phyloP scores from a whole-genome alignment of 768 basidiomycete genomes.

The Rubroboletus pulcherrimus region DNA sequence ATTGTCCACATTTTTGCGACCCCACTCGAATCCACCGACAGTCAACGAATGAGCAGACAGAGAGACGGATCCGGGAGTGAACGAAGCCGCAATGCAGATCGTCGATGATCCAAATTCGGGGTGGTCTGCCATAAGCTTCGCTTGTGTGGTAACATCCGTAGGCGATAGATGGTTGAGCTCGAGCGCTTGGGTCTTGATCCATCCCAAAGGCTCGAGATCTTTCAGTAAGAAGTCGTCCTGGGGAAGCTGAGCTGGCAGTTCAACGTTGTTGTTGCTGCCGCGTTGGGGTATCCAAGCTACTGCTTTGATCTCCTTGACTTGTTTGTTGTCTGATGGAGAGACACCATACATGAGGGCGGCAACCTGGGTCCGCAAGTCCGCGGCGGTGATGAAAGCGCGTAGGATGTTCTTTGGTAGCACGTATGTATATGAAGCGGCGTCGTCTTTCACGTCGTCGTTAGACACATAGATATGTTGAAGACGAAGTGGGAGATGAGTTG shows the following conservation, averaged over 20 bases:
- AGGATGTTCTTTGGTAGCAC: conserved; percentile 97
- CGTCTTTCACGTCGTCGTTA: conserved; percentile 98
- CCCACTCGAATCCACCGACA: conserved; percentile 96
- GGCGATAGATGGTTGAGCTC: conserved; percentile 93
- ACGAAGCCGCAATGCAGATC: conserved; percentile 91
- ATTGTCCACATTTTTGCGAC: conserved; percentile 86
- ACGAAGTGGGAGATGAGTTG: conserved; percentile 93
- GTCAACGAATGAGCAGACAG: conserved; percentile 89
- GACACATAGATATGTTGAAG: conserved; percentile 99
- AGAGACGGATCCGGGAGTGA: conserved; percentile 97
- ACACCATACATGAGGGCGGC: conserved; percentile 91
- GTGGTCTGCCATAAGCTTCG: conserved; percentile 95
- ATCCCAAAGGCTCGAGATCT: conserved; percentile 92
- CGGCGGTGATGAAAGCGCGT: conserved; percentile 86
- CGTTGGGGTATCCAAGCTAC: conserved; percentile 97
- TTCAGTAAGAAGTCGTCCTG: conserved; percentile 94
- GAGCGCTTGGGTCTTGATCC: conserved; percentile 94
- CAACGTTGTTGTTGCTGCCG: conserved; percentile 91
- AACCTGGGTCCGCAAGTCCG: conserved; percentile 94
- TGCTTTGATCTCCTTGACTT: conserved; percentile 98
- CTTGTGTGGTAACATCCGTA: conserved; percentile 89
- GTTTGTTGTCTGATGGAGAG: conserved; percentile 93
- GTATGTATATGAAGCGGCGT: conserved; percentile 90
- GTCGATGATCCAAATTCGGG: conserved; percentile 92
- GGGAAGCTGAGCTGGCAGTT: conserved; percentile 85